Conservation (phyloP, 202 grass and related monocot genomes). For the Carex arenaria region DNA sequence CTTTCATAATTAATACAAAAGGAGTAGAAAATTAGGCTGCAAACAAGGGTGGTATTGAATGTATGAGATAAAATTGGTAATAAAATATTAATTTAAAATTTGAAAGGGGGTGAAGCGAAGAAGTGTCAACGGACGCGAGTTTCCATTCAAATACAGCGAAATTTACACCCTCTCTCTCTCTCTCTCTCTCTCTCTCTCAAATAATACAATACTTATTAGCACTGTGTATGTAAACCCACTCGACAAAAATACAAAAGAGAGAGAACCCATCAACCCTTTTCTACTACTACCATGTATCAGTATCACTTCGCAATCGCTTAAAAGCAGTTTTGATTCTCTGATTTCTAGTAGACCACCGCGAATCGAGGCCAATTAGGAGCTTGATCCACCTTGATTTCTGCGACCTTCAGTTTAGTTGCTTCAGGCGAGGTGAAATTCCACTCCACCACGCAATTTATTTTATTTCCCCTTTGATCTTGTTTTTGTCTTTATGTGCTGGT, state of each 20-base stretch:
- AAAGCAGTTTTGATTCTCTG: neutral
- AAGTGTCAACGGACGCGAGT: slow-evolving; percentile 30
- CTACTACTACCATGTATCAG: neutral
- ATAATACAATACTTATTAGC: slow-evolving; percentile 5
- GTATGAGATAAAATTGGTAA: neutral
- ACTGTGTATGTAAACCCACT: slow-evolving; percentile 12
- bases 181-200: slow-evolving; percentile 15
- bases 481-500: neutral
- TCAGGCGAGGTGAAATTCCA: neutral
- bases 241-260: slow-evolving; percentile 15
- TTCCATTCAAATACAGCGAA: slow-evolving; percentile 29
- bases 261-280: slow-evolving; percentile 11
- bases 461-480: slow-evolving; percentile 3
- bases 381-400: slow-evolving; percentile 8
- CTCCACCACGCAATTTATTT: slow-evolving; percentile 5
- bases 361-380: neutral
- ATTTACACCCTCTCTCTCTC: neutral
- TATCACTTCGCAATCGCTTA: neutral
- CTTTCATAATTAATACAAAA: neutral
- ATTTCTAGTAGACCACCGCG: neutral
- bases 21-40: neutral
- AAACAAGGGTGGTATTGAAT: neutral
- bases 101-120: slow-evolving; percentile 10
- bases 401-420: neutral
- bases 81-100: slow-evolving; percentile 6